Conservation (phyloP, 1,284 basidiomycete genomes). For the Puccinia hordei region DNA sequence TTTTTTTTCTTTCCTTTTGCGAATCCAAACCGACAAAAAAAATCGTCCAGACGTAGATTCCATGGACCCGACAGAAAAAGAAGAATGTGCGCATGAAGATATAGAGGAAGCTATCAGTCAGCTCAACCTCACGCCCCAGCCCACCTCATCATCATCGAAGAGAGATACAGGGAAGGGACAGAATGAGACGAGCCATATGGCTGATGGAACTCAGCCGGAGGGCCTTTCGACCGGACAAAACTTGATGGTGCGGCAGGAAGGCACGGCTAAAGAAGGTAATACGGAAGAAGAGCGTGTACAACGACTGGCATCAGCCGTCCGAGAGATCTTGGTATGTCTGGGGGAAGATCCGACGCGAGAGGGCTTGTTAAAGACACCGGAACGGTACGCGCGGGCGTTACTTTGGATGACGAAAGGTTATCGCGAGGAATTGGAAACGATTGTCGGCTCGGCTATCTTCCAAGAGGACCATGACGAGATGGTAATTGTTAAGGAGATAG, state of each 20-base stretch:
- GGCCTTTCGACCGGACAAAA: neutral
- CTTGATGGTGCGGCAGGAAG: neutral
- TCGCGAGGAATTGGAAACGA: too few species aligned
- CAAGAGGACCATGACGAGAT: too few species aligned
- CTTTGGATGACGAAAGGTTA: constrained; percentile 99
- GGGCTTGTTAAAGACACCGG: constrained; percentile 85
- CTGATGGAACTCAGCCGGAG: neutral
- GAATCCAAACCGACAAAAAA: too few species aligned
- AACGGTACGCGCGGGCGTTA: constrained; percentile 92
- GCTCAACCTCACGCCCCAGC: too few species aligned
- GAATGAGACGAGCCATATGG: neutral
- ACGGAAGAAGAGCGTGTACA: constrained; percentile 68
- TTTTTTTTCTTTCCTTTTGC: too few species aligned
- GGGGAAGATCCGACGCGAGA: constrained; percentile 95
- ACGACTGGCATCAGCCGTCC: constrained; percentile 84
- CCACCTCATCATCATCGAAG: too few species aligned
- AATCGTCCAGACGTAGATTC: too few species aligned
- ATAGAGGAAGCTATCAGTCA: neutral
- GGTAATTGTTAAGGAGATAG: too few species aligned
- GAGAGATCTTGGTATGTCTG: too few species aligned
- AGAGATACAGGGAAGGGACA: neutral
- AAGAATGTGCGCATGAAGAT: neutral
- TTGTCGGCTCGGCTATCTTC: too few species aligned
- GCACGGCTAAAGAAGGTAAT: constrained; percentile 54
- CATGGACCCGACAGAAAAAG: too few species aligned